These are phyloP conservation scores for Camellia oleifera DNA, from an alignment of 179 eudicot genomes.

Conservation along the genomic window DNA sequence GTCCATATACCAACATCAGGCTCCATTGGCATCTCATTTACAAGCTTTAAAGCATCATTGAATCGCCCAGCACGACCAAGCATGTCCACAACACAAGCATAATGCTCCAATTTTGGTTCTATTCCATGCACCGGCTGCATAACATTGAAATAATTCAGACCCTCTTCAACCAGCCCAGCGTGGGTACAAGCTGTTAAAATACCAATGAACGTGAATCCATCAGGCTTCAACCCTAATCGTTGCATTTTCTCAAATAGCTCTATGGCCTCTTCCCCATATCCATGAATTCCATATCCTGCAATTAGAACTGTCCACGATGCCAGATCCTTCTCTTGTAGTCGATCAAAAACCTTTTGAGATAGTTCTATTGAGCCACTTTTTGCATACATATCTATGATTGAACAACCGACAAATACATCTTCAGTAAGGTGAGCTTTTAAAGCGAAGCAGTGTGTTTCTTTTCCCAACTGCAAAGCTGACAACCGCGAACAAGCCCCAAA, in stretches of 20 bases:
- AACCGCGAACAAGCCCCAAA: constrained; percentile 61
- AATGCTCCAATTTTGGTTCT: constrained; percentile 64
- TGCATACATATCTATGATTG: constrained; percentile 76
- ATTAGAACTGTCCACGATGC: constrained; percentile 63
- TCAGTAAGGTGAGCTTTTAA: constrained; percentile 41
- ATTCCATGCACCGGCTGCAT: constrained; percentile 49
- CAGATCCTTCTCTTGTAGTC: constrained; percentile 32
- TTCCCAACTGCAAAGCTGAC: constrained; percentile 56
- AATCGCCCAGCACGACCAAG: constrained; percentile 67
- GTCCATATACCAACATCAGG: constrained; percentile 64
- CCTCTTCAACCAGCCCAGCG: constrained; percentile 55
- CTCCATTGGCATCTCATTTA: constrained; percentile 46
- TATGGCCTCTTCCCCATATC: constrained; percentile 51
- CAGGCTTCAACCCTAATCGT: constrained; percentile 48
- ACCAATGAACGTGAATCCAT: constrained; percentile 51
- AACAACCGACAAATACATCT: constrained; percentile 40
- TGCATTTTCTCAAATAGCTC: constrained; percentile 52
- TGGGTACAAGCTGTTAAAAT: constrained; percentile 66
- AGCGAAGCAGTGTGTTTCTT: constrained; percentile 58
- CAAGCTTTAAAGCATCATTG: constrained; percentile 49
- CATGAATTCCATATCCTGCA: constrained; percentile 74
- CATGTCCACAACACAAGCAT: constrained; percentile 78
- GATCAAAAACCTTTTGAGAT: constrained; percentile 47
- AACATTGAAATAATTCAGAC: constrained; percentile 41
- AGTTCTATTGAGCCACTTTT: constrained; percentile 56